Evolutionary conservation across 208 protist species (phyloP).

Genomic region (Porcisia hertigi): DNA sequence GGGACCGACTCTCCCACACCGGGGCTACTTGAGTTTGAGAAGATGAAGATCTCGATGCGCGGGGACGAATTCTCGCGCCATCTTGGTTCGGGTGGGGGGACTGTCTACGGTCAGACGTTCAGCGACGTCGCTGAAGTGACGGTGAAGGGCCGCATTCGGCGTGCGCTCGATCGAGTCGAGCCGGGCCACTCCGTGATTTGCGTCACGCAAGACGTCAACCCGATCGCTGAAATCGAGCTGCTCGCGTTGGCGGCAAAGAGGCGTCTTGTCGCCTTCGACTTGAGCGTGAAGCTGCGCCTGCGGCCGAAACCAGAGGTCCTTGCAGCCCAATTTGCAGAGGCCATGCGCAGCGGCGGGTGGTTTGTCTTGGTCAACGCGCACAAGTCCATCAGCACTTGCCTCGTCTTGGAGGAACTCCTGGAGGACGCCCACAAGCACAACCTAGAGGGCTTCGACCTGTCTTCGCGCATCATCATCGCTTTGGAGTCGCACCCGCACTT

Average conservation of each 20-base stretch:
- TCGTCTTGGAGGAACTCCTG: slow-evolving; percentile 64
- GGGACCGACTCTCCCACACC: slow-evolving; percentile 27
- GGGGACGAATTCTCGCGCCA: slow-evolving; percentile 33
- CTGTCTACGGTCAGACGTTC: not conserved
- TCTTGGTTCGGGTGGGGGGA: not conserved
- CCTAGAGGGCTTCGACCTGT: slow-evolving; percentile 60
- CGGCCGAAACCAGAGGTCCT: slow-evolving; percentile 64
- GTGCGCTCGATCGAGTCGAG: slow-evolving; percentile 50
- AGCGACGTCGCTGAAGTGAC: slow-evolving; percentile 32
- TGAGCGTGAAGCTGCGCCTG: slow-evolving; percentile 76
- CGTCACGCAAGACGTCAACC: slow-evolving; percentile 76
- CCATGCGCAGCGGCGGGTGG: slow-evolving; percentile 68
- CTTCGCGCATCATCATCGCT: slow-evolving; percentile 61
- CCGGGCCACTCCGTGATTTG: slow-evolving; percentile 67
- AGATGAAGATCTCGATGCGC: slow-evolving; percentile 53
- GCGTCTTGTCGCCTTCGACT: slow-evolving; percentile 53
- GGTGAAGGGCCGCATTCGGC: slow-evolving; percentile 39
- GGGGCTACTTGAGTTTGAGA: slow-evolving; percentile 73
- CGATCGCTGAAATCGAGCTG: slow-evolving; percentile 82
- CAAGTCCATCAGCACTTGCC: slow-evolving; percentile 80
- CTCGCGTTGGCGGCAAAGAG: slow-evolving; percentile 43
- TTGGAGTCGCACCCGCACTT: slow-evolving; percentile 85
- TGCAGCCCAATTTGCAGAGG: slow-evolving; percentile 52
- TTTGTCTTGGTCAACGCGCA: slow-evolving; percentile 81
- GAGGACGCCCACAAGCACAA: slow-evolving; percentile 56